Conservation (phyloP, 179 eudicot species). For the Drosera spatulata region DNA sequence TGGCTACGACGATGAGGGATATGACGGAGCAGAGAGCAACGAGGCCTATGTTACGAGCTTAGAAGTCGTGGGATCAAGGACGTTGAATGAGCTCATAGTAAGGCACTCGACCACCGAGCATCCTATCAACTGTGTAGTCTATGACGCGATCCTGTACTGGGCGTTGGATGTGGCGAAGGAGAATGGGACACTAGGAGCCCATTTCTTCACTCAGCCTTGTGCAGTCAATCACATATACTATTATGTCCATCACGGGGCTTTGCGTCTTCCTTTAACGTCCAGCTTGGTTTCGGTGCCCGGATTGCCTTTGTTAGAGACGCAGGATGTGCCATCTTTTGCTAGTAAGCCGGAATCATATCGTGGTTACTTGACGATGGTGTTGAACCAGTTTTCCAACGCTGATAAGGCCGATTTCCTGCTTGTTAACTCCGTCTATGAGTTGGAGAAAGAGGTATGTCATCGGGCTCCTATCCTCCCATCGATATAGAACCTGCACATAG, state of each 20-base stretch:
- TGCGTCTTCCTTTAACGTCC: constrained; percentile 11
- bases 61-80: constrained; percentile 19
- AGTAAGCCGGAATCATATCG: constrained; percentile 8
- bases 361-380: constrained; percentile 1
- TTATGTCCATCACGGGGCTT: constrained; percentile 7
- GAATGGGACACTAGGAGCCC: constrained; percentile 30
- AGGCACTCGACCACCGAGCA: constrained; percentile 3
- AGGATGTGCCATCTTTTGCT: constrained; percentile 21
- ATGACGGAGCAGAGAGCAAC: constrained; percentile 16
- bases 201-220: constrained; percentile 40
- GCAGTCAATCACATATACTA: constrained; percentile 16
- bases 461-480: too few species aligned
- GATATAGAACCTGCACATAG: too few species aligned
- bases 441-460: constrained; percentile 21
- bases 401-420: constrained; percentile 16
- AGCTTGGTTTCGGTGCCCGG: background rate
- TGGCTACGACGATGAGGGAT: constrained; percentile 28
- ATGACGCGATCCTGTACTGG: constrained; percentile 55
- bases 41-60: constrained; percentile 21
- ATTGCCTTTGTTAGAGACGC: constrained; percentile 1
- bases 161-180: constrained; percentile 39
- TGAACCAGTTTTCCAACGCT: constrained; percentile 19
- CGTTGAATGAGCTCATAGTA: constrained; percentile 18
- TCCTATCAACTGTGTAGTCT: constrained; percentile 35
- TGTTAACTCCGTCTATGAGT: constrained; percentile 17